These are phyloP conservation scores for Lasiodiplodia hormozganensis DNA, from an alignment of 2,329 filamentous ascomycete genomes.

Conservation along the genomic window DNA sequence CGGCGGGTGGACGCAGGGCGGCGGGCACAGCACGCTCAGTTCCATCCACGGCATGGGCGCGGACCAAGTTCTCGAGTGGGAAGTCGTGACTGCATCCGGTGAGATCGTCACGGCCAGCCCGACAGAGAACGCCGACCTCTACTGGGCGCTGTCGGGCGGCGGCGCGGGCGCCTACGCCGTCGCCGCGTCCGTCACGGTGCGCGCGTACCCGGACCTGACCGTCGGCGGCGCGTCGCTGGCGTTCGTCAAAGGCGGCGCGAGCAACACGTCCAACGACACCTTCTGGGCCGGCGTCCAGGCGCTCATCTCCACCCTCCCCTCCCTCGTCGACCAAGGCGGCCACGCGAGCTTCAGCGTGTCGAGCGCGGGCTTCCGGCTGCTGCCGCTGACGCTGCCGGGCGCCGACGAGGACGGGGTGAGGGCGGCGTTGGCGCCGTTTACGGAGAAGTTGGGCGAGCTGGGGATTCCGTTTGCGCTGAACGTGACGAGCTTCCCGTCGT, in stretches of 20 bases:
- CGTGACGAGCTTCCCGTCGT: constrained; percentile 36
- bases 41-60: constrained; percentile 37
- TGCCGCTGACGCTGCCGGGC: neutral
- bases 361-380: neutral
- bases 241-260: constrained; percentile 19
- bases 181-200: constrained; percentile 40
- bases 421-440: constrained; percentile 39
- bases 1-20: constrained; percentile 43
- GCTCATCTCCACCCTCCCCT: neutral
- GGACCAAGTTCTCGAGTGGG: constrained; percentile 42
- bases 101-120: constrained; percentile 37
- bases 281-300: neutral
- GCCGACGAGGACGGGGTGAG: too few species aligned
- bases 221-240: constrained; percentile 38
- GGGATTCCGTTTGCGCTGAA: constrained; percentile 35
- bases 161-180: constrained; percentile 43
- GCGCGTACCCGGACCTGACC: constrained; percentile 35
- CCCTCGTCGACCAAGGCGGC: constrained; percentile 11
- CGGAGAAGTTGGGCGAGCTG: constrained; percentile 33
- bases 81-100: constrained; percentile 43
- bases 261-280: neutral
- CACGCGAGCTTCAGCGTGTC: neutral
- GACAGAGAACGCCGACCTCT: constrained; percentile 42
- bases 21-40: constrained; percentile 36
- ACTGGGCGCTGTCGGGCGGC: constrained; percentile 45